phyloP scores from a whole-genome alignment of 257 asterid genomes.

The Scutellaria minor region DNA sequence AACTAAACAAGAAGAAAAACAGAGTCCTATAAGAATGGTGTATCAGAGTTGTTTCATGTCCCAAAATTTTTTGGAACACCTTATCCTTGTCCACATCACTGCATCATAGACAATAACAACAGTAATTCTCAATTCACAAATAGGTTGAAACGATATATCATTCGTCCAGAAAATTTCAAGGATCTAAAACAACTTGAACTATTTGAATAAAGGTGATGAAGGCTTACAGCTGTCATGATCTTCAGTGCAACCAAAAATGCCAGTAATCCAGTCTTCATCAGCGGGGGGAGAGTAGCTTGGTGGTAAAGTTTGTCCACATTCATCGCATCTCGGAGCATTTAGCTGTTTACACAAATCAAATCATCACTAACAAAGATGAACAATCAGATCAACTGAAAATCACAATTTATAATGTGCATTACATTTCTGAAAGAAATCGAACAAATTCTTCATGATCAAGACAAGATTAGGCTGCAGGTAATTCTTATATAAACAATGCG shows the following conservation, averaged over 20 bases:
- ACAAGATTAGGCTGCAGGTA: not conserved
- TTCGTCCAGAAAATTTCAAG: not conserved
- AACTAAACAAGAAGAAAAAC: no score
- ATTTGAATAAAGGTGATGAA: not conserved
- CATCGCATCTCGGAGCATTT: conserved; percentile 64
- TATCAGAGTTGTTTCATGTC: no score
- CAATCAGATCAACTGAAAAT: not conserved
- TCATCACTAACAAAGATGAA: conserved; percentile 24
- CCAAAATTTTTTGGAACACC: not conserved
- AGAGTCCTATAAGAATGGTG: no score
- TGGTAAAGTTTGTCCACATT: conserved; percentile 79
- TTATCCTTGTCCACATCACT: not conserved
- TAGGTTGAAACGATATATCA: not conserved
- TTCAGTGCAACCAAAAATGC: conserved; percentile 74
- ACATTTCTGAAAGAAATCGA: not conserved
- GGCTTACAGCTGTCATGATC: conserved; percentile 68
- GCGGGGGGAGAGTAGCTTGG: conserved; percentile 70
- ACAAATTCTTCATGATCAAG: not conserved
- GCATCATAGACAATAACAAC: not conserved
- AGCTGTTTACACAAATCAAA: conserved; percentile 45
- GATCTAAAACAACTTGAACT: not conserved
- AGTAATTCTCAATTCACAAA: not conserved
- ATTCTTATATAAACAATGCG: no score
- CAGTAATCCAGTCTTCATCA: conserved; percentile 77
- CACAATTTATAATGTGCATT: not conserved